Evolutionary conservation across 108 stramenopile species (phyloP).

Genomic region (Cyclotella baltica): DNA sequence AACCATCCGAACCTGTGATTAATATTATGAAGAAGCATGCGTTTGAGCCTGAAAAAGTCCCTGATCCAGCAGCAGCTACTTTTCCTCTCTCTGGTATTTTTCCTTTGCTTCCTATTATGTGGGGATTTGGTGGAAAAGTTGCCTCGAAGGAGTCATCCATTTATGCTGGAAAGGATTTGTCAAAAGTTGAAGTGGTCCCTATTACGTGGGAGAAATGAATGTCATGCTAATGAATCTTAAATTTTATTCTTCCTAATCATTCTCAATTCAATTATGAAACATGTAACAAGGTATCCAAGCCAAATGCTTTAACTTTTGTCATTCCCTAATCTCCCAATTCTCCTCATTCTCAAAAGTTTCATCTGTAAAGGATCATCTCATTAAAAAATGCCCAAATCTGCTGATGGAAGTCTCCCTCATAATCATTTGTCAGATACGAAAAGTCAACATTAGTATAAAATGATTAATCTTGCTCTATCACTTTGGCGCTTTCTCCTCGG

Average conservation of each 20-base stretch:
- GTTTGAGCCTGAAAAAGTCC: conserved; percentile 19
- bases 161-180: conserved; percentile 14
- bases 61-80: not conserved
- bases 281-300: not conserved
- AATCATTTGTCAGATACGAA: no score
- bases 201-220: conserved; percentile 19
- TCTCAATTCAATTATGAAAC: not conserved
- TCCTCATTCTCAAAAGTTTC: no score
- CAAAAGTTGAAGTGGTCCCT: conserved; percentile 24
- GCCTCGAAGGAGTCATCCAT: conserved; percentile 3
- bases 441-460: no score
- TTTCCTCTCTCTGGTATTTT: not conserved
- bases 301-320: no score
- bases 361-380: no score
- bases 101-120: conserved; percentile 4
- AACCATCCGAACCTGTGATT: not conserved
- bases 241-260: not conserved
- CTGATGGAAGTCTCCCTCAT: no score
- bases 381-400: no score
- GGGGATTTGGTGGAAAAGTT: conserved; percentile 14
- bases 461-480: no score
- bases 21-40: conserved; percentile 28
- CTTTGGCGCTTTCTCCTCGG: no score
- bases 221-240: not conserved
- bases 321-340: no score